Base-by-base conservation (phyloP, 208 protist species). In the Leishmania amazonensis region DNA sequence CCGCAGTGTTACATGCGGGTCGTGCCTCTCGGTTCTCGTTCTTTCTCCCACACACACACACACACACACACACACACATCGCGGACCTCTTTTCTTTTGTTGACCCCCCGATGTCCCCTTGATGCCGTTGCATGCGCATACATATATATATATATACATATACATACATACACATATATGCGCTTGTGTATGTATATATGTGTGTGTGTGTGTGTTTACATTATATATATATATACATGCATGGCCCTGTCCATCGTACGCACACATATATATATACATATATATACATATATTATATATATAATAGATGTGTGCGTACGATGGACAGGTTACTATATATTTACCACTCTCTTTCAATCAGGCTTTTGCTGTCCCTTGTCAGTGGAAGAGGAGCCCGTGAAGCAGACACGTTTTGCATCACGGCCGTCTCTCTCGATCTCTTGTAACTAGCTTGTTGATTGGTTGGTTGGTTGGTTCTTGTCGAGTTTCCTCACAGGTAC, bases 121-220 rank as follows among this genome's bases (percentile, higher is more conserved):
- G 31, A n/a, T 2, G 13, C 0, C 45, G 7, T 7, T 47, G 71
- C 38, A 35, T 47, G 45, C 70, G 42, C 80, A 60, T 45, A 40
- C 58, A 24, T 67, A 8, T 40, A 21, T 38, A 64, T 35, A 35
- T 35, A 35, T 35, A 35, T 35, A 35, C 0, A 35, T 35, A 35
- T 35, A 35, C 31, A 35, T 35, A 64, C 17, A 64, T n/a, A 57
- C 17, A 67, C 51, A 17, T 49, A 3, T 49, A 3, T 49, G 8
- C 9, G 47, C 47, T 35, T 35, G 28, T 45, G 8, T 11, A 62
- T 75, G 24, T 64, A 45, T 76, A 9, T 76, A 58, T 80, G 67
- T 80, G 31, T 80, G 31, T 72, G 68, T 62, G 62, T 80, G 40
- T 71, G 53, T 86, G 49, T 31, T 47, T 64, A 11, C 28, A 11